Conservation (phyloP, 768 basidiomycete genomes). For the Pleurotus salmoneostramineus region DNA sequence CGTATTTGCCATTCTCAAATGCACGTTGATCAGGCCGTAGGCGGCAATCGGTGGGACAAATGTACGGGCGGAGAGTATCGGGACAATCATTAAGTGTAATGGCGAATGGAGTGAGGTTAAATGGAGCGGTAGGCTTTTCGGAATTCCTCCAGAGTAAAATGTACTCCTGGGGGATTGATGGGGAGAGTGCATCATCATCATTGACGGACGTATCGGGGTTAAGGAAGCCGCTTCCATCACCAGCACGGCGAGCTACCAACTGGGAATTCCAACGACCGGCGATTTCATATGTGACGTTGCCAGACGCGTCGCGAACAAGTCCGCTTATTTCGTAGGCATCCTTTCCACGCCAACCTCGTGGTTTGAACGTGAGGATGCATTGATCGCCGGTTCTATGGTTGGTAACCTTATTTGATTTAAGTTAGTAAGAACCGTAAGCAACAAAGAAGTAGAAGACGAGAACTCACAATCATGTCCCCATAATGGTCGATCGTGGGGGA, state of each 20-base stretch:
- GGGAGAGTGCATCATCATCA: conserved; percentile 36
- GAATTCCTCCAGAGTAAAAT: conserved; percentile 93
- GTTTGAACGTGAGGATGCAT: conserved; percentile 92
- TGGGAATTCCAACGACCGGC: conserved; percentile 96
- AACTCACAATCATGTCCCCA: conserved; percentile 87
- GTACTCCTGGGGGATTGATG: conserved; percentile 57
- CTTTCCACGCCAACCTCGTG: conserved; percentile 89
- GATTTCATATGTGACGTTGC: conserved; percentile 76
- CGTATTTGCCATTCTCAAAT: conserved; percentile 87
- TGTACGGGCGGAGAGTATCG: conserved; percentile 56
- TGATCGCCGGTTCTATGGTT: conserved; percentile 90
- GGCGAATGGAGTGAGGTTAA: conserved; percentile 94
- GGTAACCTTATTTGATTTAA: conserved; percentile 44
- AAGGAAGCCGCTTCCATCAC: conserved; percentile 53
- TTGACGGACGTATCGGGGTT: conserved; percentile 68
- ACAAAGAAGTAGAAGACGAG: not conserved
- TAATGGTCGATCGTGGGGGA: conserved; percentile 88
- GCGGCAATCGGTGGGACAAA: conserved; percentile 91
- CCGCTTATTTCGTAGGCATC: conserved; percentile 94
- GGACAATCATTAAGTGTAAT: conserved; percentile 91
- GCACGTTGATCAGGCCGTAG: conserved; percentile 91
- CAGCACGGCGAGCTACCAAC: conserved; percentile 77
- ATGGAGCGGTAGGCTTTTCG: conserved; percentile 75
- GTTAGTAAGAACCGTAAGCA: not conserved
- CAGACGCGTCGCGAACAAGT: conserved; percentile 63